These are phyloP conservation scores for Podaxis sp. DNA, from an alignment of 768 basidiomycete species.

Conservation along the genomic window DNA sequence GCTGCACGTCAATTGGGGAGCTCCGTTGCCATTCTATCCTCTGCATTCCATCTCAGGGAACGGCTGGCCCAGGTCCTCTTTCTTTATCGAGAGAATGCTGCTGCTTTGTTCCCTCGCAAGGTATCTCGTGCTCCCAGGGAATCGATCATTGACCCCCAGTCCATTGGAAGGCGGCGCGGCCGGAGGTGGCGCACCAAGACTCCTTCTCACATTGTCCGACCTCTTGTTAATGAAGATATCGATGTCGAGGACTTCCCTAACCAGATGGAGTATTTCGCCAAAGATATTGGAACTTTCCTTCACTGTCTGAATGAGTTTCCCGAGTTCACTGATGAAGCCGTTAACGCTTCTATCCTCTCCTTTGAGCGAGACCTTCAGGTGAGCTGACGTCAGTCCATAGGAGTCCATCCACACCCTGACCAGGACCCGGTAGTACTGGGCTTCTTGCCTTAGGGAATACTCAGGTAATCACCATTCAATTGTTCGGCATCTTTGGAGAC, in stretches of 20 bases:
- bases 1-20: slow-evolving; percentile 76
- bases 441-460: slow-evolving; percentile 68
- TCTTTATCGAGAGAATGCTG: slow-evolving; percentile 74
- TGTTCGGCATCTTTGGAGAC: not conserved
- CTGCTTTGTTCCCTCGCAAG: slow-evolving; percentile 74
- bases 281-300: slow-evolving; percentile 68
- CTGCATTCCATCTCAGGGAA: slow-evolving; percentile 69
- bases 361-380: slow-evolving; percentile 74
- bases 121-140: slow-evolving; percentile 45
- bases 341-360: slow-evolving; percentile 63
- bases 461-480: slow-evolving; percentile 36
- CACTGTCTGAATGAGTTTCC: slow-evolving; percentile 77
- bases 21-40: slow-evolving; percentile 75
- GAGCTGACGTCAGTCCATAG: slow-evolving; percentile 17
- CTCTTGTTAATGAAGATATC: slow-evolving; percentile 53
- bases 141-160: slow-evolving; percentile 24
- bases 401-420: not conserved
- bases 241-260: slow-evolving; percentile 68
- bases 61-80: slow-evolving; percentile 67
- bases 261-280: slow-evolving; percentile 60
- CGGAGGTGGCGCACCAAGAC: slow-evolving; percentile 36
- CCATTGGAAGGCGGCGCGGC: slow-evolving; percentile 31
- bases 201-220: slow-evolving; percentile 50
- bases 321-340: slow-evolving; percentile 73
- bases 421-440: slow-evolving; percentile 58